Base-by-base conservation (phyloP, 2,329 filamentous ascomycete genomes). In the Penicillium glabrum region DNA sequence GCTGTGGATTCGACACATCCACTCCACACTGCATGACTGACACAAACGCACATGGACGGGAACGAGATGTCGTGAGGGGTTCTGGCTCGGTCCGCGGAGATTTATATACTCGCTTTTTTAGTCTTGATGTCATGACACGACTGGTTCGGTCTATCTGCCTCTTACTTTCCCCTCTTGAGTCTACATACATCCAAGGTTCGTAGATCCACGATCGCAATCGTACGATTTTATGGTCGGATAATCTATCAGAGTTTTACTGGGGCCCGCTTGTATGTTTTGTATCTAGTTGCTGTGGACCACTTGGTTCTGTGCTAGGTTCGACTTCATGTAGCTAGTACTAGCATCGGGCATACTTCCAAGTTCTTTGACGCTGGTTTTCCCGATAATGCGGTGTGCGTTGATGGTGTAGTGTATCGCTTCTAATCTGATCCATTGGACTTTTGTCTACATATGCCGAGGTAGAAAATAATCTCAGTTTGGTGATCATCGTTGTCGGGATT, bases 1-100 rank as follows among this genome's bases (percentile, higher is more conserved):
- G 31, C 27, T 16, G 29, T 45, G 53, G 48, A 61, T 39, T 61
- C 46, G 56, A 61, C 47, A 61, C 58, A 58, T 61, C 58, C 46
- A 58, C 55, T 47, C 33, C 23, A 46, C n/a, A 41, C 13, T 61
- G 56, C 57, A 58, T 37, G 51, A 54, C 51, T 49, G 41, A 37
- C 13, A 27, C 31, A 61, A 54, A 58, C 57, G 59, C 59, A 60
- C 59, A 60, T 61, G 59, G 59, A 44, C 49, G n/a, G 26, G 54
- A 61, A 54, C 44, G 46, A 57, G 45, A 49, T 19, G 44, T 41
- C 29, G 45, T 27, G 27, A 37, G 46, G 58, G 50, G 56, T 44
- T 21, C 27, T 46, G 53, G 56, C 35, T 21, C 21, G 46, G 46
- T 49, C 33, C 26, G 24, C 27, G 49, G 41, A 45, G n/a, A 33